Conservation (phyloP, 192 early-diverging fungal species). For the Linnemannia schmuckeri region DNA sequence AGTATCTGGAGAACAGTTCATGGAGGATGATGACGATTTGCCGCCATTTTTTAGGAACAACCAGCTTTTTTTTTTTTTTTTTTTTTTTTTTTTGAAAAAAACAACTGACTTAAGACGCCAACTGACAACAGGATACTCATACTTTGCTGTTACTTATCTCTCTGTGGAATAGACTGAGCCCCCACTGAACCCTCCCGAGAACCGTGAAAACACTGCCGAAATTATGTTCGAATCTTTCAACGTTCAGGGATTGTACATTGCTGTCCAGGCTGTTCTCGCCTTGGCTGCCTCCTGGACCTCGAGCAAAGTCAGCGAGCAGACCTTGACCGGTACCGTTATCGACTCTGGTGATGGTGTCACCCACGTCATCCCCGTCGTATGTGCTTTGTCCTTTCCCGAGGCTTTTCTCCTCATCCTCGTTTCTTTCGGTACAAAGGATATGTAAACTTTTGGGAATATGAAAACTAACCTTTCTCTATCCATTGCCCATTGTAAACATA, state of each 20-base stretch:
- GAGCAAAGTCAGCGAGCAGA: constrained; percentile 85
- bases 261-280: constrained; percentile 98
- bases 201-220: constrained; percentile 98
- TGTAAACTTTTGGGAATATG: not conserved
- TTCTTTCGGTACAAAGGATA: not conserved
- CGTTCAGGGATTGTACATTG: constrained; percentile 97
- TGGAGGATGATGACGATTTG: constrained; percentile 1
- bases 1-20: constrained; percentile 16
- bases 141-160: not conserved
- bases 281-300: constrained; percentile 96
- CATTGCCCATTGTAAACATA: constrained; percentile 33
- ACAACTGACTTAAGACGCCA: no score
- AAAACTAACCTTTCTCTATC: not conserved
- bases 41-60: not conserved
- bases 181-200: constrained; percentile 97
- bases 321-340: constrained; percentile 97
- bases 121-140: not conserved
- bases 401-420: not conserved
- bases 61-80: not conserved
- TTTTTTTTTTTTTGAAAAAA: not conserved
- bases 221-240: constrained; percentile 99
- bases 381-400: constrained; percentile 20
- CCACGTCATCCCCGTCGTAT: constrained; percentile 97
- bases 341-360: constrained; percentile 99
- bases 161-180: constrained; percentile 86